phyloP scores from a whole-genome alignment of 2,329 filamentous ascomycete genomes.

The Ceratocystiopsis brevicomis region DNA sequence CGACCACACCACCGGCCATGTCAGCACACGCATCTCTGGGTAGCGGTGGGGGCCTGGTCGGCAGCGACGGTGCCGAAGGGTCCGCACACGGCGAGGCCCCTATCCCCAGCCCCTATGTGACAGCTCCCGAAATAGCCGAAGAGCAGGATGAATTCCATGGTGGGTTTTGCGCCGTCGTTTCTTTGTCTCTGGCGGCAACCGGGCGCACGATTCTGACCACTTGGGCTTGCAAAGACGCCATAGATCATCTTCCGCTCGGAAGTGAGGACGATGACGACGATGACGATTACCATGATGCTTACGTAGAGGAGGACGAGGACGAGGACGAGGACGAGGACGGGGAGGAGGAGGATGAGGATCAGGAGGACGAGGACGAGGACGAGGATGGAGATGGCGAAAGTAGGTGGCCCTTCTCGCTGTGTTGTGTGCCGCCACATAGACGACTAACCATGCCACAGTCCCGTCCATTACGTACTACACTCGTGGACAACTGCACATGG shows the following conservation, averaged over 20 bases:
- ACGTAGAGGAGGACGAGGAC: slow-evolving; percentile 8
- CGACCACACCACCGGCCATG: no score
- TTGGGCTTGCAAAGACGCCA: slow-evolving; percentile 3
- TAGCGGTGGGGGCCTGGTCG: no score
- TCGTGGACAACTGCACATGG: slow-evolving; percentile 10
- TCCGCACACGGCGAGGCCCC: slow-evolving; percentile 1
- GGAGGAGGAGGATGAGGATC: slow-evolving; percentile 7
- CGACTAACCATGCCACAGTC: not conserved
- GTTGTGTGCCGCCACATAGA: not conserved
- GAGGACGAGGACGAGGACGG: slow-evolving; percentile 11
- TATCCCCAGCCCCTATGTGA: no score
- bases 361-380: slow-evolving; percentile 7
- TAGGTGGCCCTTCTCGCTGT: not conserved
- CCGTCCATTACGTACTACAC: slow-evolving; percentile 6
- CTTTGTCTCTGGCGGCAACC: no score
- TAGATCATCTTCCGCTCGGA: slow-evolving; percentile 6
- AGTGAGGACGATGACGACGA: slow-evolving; percentile 6
- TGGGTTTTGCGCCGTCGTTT: not conserved
- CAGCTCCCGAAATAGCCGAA: not conserved
- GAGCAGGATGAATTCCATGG: not conserved
- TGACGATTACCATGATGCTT: slow-evolving; percentile 5
- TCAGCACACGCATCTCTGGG: no score
- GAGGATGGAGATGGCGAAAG: slow-evolving; percentile 11
- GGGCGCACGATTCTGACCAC: not conserved
- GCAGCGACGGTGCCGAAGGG: no score